Base-by-base conservation (phyloP, 2,329 filamentous ascomycete genomes). In the Dactylellina parvicollis region DNA sequence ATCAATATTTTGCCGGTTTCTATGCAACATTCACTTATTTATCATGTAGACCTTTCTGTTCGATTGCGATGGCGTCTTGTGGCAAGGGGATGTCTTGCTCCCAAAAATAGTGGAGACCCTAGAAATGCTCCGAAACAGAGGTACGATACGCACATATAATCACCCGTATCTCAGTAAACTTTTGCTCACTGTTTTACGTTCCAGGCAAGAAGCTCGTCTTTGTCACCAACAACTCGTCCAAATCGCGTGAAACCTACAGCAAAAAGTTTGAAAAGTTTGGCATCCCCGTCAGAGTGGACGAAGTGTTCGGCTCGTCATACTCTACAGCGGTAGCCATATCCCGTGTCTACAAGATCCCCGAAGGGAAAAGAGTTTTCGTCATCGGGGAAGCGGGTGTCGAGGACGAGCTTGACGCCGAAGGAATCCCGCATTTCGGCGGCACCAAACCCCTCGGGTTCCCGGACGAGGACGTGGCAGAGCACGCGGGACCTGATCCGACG, bases 151-250 rank as follows among this genome's bases (percentile, higher is more conserved):
- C 16, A 12, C 24, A 20, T 3, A n/a, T 5, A 20, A 40, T 14
- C 54, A 67, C 40, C 72, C 18, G 12, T 24, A 49, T 20, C 18
- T 36, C 18, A 16, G 26, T 16, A 1, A 32, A 14, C 36, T 54
- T 12, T 28, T 9, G n/a, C 36, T 49, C 2, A 38, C 32, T 71
- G 47, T 42, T 56, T 30, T 20, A 34, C 40, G 42, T 22, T 14
- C 46, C 12, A 95, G 93, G 92, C 79, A 99, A 99, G 82, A 90
- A 90, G 80, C 86, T 95, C 32, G 89, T 99, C 61, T 99, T 99
- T 80, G 95, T 99, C 57, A 99, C 95, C 40, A 99, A 99, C 83
- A 99, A 99, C 84, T 97, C 92, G 79, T 98, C 95, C 66, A 99
- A 99, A 81, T 96, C 94, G 9, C 90, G 95, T 65, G 84, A 86